Conservation (phyloP, 1,139 yeast genomes). For the Pichia sp. region DNA sequence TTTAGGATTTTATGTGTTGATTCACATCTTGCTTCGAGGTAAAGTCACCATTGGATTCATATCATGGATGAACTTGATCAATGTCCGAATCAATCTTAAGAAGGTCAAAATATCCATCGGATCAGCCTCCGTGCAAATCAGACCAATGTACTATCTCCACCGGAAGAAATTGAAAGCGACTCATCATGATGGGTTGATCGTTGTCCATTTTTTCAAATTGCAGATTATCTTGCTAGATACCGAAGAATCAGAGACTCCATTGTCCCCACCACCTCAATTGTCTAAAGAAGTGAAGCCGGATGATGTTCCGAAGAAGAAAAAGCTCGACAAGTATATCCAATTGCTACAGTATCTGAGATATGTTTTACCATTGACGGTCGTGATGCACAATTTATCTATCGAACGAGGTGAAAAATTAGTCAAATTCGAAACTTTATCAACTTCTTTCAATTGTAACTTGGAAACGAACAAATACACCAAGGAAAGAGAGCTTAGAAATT, state of each 20-base stretch:
- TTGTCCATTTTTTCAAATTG: conserved; percentile 16
- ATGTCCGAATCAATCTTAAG: conserved; percentile 13
- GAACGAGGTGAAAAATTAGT: conserved; percentile 6
- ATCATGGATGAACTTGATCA: conserved; percentile 21
- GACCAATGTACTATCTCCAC: conserved; percentile 18
- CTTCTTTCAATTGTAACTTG: conserved; percentile 14
- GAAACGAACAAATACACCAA: neutral
- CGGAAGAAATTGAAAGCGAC: conserved; percentile 17
- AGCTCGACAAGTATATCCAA: conserved; percentile 4
- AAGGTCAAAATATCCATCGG: conserved; percentile 7
- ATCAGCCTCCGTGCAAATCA: conserved; percentile 17
- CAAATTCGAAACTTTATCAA: conserved; percentile 18
- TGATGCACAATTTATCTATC: conserved; percentile 16
- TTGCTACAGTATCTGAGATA: conserved; percentile 9
- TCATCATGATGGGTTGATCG: conserved; percentile 21
- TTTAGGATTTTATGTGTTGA: conserved; percentile 6
- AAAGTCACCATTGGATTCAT: conserved; percentile 20
- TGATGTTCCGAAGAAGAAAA: neutral
- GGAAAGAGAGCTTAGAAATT: conserved; percentile 6
- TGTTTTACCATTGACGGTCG: conserved; percentile 19
- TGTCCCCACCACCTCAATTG: no score
- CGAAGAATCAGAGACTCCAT: no score
- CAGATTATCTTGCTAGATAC: neutral
- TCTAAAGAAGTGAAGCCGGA: neutral
- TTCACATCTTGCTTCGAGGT: conserved; percentile 9